These are phyloP conservation scores for Luvunga scandens DNA, from an alignment of 345 rosid species.

Conservation along the genomic window DNA sequence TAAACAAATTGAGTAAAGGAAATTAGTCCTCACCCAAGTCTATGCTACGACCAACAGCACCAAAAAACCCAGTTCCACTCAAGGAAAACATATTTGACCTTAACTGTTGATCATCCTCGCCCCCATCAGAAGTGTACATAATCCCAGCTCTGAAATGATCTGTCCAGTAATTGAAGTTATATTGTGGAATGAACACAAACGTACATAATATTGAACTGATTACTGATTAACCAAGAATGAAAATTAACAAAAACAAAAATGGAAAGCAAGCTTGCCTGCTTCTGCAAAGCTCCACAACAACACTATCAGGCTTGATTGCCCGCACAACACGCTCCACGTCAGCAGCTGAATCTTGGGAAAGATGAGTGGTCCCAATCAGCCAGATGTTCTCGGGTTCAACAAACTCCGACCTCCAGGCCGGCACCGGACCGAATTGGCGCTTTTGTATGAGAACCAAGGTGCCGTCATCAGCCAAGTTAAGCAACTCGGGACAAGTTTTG, in stretches of 20 bases:
- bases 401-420: slow-evolving; percentile 72
- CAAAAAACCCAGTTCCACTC: slow-evolving; percentile 77
- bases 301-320: slow-evolving; percentile 67
- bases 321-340: slow-evolving; percentile 69
- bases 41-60: slow-evolving; percentile 80
- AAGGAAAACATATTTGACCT: slow-evolving; percentile 62
- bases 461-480: slow-evolving; percentile 63
- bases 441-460: slow-evolving; percentile 57
- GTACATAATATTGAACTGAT: background rate
- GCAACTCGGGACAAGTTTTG: slow-evolving; percentile 46
- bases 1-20: slow-evolving; percentile 4
- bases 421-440: slow-evolving; percentile 65
- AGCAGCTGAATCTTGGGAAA: slow-evolving; percentile 57
- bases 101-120: slow-evolving; percentile 42
- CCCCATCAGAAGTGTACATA: slow-evolving; percentile 58
- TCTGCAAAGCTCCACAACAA: slow-evolving; percentile 91
- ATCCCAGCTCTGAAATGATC: slow-evolving; percentile 88
- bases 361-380: slow-evolving; percentile 73
- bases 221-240: background rate
- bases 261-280: slow-evolving; percentile 61
- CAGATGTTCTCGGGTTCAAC: slow-evolving; percentile 78
- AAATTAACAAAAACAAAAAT: background rate
- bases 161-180: slow-evolving; percentile 58
- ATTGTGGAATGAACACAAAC: slow-evolving; percentile 20
- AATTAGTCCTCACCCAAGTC: slow-evolving; percentile 57